Base-by-base conservation (phyloP, 352 stramenopile genomes). In the Pythium dissimile region DNA sequence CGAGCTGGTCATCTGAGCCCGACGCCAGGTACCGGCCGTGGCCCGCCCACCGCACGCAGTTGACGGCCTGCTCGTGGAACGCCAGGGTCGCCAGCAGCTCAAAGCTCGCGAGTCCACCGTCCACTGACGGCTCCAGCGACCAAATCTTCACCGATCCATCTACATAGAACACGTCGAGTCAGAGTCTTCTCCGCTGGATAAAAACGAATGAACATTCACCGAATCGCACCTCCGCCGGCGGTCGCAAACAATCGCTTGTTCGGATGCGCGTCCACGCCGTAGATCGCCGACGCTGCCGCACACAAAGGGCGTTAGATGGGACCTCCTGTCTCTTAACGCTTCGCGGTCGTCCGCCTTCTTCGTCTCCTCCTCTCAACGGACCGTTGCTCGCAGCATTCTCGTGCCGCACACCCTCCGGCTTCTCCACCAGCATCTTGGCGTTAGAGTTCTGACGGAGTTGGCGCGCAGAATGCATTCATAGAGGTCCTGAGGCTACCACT, bases 81-180 rank as follows among this genome's bases (percentile, higher is more conserved):
- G 74, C 66, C 42, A 95, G 65, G 51, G 85, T 95, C 30, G 81
- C 83, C 20, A 95, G 55, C 28, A 95, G 70, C 69, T 93, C 80
- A 65, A 91, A 93, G 2, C 73, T 78, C 35, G 80, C 78, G 31
- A 88, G 69, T 28, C 66, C 76, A 21, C 75, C 72, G 20, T 73
- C 18, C 2, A 56, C 6, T 1, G 35, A 64, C 8, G 39, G 30
- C 37, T 73, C 59, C 12, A 93, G 48, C 30, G 85, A 91, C 85
- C 85, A 95, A 47, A 95, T 84, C 64, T 92, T 93, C 28, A 95
- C 83, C 27, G 67, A 71, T 44, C 88, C 89, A 66, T 93, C 85
- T 84, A 27, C 0, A 26, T 1, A 38, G 13, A 56, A 28, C 28
- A 59, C 9, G 30, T 20, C 15, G n/a, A 49, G 28, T 16, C 18